A percentile compares a stretch with the other conserved stretches of the same genome.
Conservation (phyloP, 805 yeast genomes). For the Metschnikowia gelsemii region DNA sequence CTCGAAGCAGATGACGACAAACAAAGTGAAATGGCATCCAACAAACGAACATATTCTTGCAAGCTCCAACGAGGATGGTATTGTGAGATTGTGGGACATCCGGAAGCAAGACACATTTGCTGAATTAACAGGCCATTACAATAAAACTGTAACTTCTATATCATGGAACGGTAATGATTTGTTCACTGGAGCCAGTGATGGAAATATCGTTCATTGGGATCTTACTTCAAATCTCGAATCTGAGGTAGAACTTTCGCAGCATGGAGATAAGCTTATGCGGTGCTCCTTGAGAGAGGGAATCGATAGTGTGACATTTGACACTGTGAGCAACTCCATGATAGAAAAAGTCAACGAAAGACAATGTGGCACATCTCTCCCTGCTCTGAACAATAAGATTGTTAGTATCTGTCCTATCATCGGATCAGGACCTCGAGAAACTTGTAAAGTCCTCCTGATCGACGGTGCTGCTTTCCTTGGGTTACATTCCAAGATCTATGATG, state of each 20-base stretch:
- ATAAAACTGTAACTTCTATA: slow-evolving; percentile 48
- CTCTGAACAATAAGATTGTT: slow-evolving; percentile 51
- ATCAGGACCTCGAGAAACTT: slow-evolving; percentile 23
- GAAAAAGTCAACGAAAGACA: slow-evolving; percentile 42
- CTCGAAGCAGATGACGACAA: slow-evolving; percentile 29
- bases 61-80: slow-evolving; percentile 56
- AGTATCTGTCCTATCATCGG: slow-evolving; percentile 39
- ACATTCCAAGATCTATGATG: slow-evolving; percentile 45
- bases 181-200: slow-evolving; percentile 62
- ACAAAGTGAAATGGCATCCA: slow-evolving; percentile 62
- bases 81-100: slow-evolving; percentile 73
- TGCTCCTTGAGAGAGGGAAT: slow-evolving; percentile 52
- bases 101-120: slow-evolving; percentile 57
- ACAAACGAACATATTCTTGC: slow-evolving; percentile 60
- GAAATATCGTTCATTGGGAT: slow-evolving; percentile 69
- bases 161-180: slow-evolving; percentile 60
- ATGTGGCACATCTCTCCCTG: slow-evolving; percentile 64
- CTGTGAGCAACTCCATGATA: slow-evolving; percentile 32
- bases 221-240: slow-evolving; percentile 30
- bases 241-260: slow-evolving; percentile 14
- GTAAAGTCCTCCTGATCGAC: slow-evolving; percentile 52
- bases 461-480: slow-evolving; percentile 54
- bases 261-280: slow-evolving; percentile 16
- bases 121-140: slow-evolving; percentile 54
- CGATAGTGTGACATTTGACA: slow-evolving; percentile 39